Conservation (phyloP, 306 rosid species). For the Inga laurina region DNA sequence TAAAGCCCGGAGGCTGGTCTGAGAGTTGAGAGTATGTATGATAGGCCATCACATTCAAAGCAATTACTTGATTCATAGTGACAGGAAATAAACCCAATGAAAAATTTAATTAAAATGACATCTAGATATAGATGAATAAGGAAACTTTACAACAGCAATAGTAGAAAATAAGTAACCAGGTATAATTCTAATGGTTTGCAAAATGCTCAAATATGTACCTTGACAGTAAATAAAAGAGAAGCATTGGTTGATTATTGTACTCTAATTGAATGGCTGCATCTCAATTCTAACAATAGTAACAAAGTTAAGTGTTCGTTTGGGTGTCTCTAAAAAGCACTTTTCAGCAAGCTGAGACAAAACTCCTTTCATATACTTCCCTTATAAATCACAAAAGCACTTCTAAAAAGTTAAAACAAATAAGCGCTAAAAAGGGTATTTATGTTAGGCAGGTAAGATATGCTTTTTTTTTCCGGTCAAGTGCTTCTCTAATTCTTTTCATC, state of each 20-base stretch:
- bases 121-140: background rate
- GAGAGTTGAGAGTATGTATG: background rate
- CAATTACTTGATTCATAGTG: background rate
- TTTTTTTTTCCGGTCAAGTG: no score
- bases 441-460: background rate
- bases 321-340: no score
- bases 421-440: background rate
- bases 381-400: no score
- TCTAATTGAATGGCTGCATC: slow-evolving; percentile 9
- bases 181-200: background rate
- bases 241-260: background rate
- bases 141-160: background rate
- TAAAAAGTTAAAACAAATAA: no score
- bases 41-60: background rate
- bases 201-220: slow-evolving; percentile 4
- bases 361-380: no score
- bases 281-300: background rate
- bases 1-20: background rate
- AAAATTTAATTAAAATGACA: background rate
- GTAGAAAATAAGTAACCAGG: background rate
- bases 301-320: background rate
- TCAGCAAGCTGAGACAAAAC: no score
- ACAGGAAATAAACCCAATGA: background rate
- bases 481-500: background rate
- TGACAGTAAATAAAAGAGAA: background rate